Evolutionary conservation across 257 asterid genomes (phyloP), one percentile per base, ranked within the genome.

Genomic region (Ilex aquifolium): DNA sequence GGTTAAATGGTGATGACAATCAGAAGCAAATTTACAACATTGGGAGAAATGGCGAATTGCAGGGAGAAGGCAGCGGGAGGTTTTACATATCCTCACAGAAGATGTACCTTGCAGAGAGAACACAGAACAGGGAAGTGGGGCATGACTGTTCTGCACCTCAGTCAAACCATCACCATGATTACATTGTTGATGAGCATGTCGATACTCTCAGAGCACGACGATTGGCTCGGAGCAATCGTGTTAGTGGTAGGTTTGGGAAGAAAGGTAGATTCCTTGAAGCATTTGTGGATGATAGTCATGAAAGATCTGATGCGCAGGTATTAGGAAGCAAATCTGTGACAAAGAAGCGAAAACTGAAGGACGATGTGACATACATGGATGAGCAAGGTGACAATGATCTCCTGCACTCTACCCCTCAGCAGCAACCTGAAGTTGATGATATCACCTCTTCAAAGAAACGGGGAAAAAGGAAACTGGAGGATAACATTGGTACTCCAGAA

Each of bases 301-400:
- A 79, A 69, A 83, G 78, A 77, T 65, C 91, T 44, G 83, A 74
- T 76, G 72, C 65, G 50, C 79, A 79, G 60, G 74, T 93, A 72
- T 66, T 81, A 31, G 95, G 90, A 16, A 82, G 96, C 81, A 83
- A 78, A 68, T 65, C 95, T 30, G 62, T 73, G 60, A 56, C 78
- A 29, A 93, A 84, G 79, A 93, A 81, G 82, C 86, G 93, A 65
- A 93, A 86, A 82, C 62, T 77, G 69, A 88, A 81, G 81, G 85
- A 79, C 72, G 96, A 76, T 51, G 62, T 62, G 63, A 27, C 70
- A 42, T 72, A 70, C 75, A 56, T 76, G 76, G 88, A 77, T 79
- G 72, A 72, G 30, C 76, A 65, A 66, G 84, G 77, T 59, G 75
- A 72, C 59, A 78, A 71, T 32, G 82, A 79, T 53, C 70, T 62